These are phyloP conservation scores for Neopestalotiopsis sp. DNA, from an alignment of 2,329 filamentous ascomycete species.

Conservation along the genomic window DNA sequence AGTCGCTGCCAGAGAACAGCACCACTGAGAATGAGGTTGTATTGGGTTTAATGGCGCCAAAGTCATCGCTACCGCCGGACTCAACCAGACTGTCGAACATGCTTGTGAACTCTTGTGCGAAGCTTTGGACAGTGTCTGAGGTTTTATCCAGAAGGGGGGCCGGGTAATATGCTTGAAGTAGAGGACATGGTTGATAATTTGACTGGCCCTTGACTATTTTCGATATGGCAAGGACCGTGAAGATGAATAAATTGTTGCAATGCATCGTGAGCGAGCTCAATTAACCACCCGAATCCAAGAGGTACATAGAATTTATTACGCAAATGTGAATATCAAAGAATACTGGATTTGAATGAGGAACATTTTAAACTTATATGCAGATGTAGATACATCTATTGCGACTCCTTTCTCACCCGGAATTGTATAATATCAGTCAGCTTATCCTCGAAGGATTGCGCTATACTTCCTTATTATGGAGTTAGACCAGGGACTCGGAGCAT, in stretches of 20 bases:
- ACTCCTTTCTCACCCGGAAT: neutral
- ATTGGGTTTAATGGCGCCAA: conserved; percentile 31
- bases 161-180: conserved; percentile 16
- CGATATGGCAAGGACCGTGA: too few relatives aligned
- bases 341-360: neutral
- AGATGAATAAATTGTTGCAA: neutral
- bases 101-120: conserved; percentile 22
- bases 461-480: neutral
- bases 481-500: neutral
- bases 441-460: neutral
- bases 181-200: conserved; percentile 12
- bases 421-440: neutral
- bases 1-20: conserved; percentile 26
- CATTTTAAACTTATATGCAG: neutral
- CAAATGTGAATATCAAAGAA: neutral
- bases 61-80: conserved; percentile 26
- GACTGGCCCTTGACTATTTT: neutral
- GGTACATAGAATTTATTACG: too few relatives aligned
- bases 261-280: neutral
- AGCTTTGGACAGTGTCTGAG: neutral
- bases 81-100: conserved; percentile 28
- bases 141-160: conserved; percentile 4
- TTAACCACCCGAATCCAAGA: too few relatives aligned
- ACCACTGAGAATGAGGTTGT: conserved; percentile 36
- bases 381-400: neutral